These are phyloP conservation scores for Russula sp. DNA, from an alignment of 768 basidiomycete genomes.

Conservation along the genomic window DNA sequence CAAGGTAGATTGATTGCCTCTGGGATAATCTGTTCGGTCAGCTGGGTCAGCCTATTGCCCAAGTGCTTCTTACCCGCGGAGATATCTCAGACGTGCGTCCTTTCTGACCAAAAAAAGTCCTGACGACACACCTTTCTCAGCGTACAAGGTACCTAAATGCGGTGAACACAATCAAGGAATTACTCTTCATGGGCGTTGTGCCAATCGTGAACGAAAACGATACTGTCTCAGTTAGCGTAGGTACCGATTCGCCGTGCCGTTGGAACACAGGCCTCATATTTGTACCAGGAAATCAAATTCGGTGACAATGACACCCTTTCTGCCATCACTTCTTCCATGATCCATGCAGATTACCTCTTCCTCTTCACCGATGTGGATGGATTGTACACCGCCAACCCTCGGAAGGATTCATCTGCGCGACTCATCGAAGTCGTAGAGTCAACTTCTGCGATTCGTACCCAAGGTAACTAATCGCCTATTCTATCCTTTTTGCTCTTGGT, in stretches of 20 bases:
- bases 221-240: slow-evolving; percentile 93
- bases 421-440: slow-evolving; percentile 82
- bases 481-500: no score
- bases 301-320: slow-evolving; percentile 98
- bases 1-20: slow-evolving; percentile 94
- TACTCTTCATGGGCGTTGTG: slow-evolving; percentile 90
- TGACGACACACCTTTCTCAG: slow-evolving; percentile 41
- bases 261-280: neutral
- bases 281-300: slow-evolving; percentile 94
- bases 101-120: neutral
- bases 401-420: slow-evolving; percentile 80
- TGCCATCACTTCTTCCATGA: slow-evolving; percentile 95
- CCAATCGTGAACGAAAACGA: slow-evolving; percentile 99
- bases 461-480: slow-evolving; percentile 52
- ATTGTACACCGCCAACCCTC: slow-evolving; percentile 91
- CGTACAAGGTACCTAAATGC: slow-evolving; percentile 95
- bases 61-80: slow-evolving; percentile 88
- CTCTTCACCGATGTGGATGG: slow-evolving; percentile 96
- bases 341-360: slow-evolving; percentile 96
- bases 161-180: slow-evolving; percentile 89
- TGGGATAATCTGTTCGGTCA: slow-evolving; percentile 98
- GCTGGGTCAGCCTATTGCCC: slow-evolving; percentile 92
- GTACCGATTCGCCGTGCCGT: slow-evolving; percentile 35
- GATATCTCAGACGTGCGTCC: slow-evolving; percentile 91
- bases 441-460: slow-evolving; percentile 70